phyloP scores from a whole-genome alignment of 768 basidiomycete species.

The Strobilomyces echinocephalus region DNA sequence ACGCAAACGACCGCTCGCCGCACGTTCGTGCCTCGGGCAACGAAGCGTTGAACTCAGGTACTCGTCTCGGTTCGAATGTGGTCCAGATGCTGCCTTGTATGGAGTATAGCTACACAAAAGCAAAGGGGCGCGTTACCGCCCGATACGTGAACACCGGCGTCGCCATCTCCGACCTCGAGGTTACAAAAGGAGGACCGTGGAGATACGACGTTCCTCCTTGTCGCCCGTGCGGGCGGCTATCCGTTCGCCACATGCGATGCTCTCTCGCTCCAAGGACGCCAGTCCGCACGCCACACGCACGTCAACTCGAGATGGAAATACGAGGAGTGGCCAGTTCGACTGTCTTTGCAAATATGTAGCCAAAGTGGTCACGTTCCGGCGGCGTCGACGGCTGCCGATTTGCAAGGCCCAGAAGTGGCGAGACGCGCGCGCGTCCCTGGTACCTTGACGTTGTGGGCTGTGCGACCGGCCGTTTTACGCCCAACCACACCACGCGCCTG shows the following conservation, averaged over 20 bases:
- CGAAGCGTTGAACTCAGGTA: not conserved
- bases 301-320: not conserved
- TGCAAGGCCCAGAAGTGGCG: not conserved
- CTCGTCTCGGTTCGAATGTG: not conserved
- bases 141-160: constrained; percentile 15
- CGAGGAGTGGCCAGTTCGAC: too few species aligned
- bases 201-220: not conserved
- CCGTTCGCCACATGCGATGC: not conserved
- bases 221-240: not conserved
- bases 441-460: constrained; percentile 19
- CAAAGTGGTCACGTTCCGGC: not conserved
- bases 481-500: constrained; percentile 10
- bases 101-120: not conserved
- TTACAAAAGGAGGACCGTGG: constrained; percentile 1
- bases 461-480: not conserved
- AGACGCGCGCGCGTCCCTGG: constrained; percentile 15
- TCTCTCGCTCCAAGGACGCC: not conserved
- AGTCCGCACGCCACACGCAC: not conserved
- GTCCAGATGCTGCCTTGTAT: not conserved
- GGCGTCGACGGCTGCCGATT: not conserved
- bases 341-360: not conserved
- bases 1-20: not conserved
- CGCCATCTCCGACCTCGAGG: constrained; percentile 5
- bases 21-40: not conserved
- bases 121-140: not conserved